Base-by-base conservation (phyloP, 202 grass and related monocot genomes). In the Zizania palustris region DNA sequence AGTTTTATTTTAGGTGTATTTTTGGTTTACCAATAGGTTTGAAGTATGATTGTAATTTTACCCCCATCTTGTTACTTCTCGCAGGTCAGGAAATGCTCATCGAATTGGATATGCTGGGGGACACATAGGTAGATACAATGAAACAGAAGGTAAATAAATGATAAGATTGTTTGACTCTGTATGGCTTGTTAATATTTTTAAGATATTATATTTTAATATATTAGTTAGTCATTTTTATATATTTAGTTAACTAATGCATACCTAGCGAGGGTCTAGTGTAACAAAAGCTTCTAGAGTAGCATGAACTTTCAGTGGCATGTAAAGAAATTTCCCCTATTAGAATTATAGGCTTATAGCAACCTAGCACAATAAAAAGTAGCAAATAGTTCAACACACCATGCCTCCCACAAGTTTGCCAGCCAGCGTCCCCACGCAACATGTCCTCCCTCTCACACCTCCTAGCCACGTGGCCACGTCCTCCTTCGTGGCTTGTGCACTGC, bases 1-100 rank as follows among this genome's bases (percentile, higher is more conserved):
- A 74, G 44, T 78, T 83, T 9, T 19, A 51, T 61, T 78, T 63
- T 71, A 37, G 36, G 41, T 70, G n/a, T 45, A 45, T 53, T 11
- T 33, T 62, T 42, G 45, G 28, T 76, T 60, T 65, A 66, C 14
- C 13, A 56, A 67, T 42, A 78, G 77, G 12, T 78, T 69, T 63
- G 9, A 55, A 42, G 45, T 68, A 75, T 72, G 16, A 19, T 60
- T 75, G 33, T 78, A 40, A 59, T 82, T 66, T 11, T 10, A 9
- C 48, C 19, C 68, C 16, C 66, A 8, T 45, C 48, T 55, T 33
- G 63, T 50, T 80, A 54, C 60, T 38, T 81, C 40, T 65, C 7
- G 48, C 49, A 91, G 89, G 89, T 85, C 89, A 68, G 67, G 57
- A 48, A 91, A 89, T 82, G 81, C 86, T 91, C 79, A 87, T 91